Conservation (phyloP, 129 eudicot species). For the Glebionis coronaria region DNA sequence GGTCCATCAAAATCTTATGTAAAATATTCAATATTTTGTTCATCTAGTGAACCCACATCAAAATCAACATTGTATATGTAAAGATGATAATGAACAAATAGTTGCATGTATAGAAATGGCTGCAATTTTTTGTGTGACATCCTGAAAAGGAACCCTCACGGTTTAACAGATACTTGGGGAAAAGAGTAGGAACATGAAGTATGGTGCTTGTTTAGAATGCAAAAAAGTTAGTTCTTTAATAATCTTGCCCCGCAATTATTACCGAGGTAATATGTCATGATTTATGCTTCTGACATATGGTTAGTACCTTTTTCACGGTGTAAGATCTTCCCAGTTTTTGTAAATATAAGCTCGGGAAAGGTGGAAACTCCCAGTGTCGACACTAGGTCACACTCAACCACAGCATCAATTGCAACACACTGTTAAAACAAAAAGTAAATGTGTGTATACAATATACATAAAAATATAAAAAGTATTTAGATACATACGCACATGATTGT, state of each 20-base stretch:
- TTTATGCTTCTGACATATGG: not conserved
- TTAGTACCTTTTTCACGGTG: slow-evolving; percentile 80
- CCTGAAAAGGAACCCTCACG: not conserved
- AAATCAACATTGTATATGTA: not conserved
- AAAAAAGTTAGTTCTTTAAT: not conserved
- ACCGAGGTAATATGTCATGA: not conserved
- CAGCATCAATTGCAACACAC: slow-evolving; percentile 96
- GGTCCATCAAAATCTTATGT: not conserved
- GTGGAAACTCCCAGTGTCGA: slow-evolving; percentile 68
- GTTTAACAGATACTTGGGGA: not conserved
- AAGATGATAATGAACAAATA: not conserved
- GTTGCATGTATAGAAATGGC: not conserved
- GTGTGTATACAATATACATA: not conserved
- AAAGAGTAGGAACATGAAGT: not conserved
- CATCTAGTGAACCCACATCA: not conserved
- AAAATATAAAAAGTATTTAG: not conserved
- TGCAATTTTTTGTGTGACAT: not conserved
- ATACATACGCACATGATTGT: not conserved
- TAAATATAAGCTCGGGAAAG: slow-evolving; percentile 81
- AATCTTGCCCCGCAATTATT: not conserved
- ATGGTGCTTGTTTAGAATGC: not conserved
- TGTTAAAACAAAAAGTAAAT: slow-evolving; percentile 26
- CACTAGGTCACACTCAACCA: slow-evolving; percentile 72
- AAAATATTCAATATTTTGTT: not conserved
- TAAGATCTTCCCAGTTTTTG: slow-evolving; percentile 84